Evolutionary conservation across 2,329 filamentous ascomycete genomes (phyloP).

Genomic region (Rutstroemia sp.): DNA sequence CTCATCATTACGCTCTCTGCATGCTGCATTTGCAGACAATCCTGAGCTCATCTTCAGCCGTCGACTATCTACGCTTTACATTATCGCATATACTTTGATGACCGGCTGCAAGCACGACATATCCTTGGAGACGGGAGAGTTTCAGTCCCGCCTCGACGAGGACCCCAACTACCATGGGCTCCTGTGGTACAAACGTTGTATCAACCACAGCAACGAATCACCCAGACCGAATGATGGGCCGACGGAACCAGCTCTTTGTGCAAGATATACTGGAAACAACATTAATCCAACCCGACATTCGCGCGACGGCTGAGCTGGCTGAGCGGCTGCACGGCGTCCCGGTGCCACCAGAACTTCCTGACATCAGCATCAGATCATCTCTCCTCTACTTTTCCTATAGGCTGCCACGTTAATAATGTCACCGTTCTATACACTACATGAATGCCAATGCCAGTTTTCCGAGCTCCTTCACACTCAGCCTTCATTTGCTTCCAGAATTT

Average conservation of each 20-base stretch:
- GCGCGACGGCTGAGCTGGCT: background rate
- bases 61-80: background rate
- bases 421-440: background rate
- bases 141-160: slow-evolving; percentile 2
- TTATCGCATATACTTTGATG: background rate
- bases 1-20: background rate
- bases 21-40: background rate
- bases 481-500: background rate
- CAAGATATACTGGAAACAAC: background rate
- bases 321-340: background rate
- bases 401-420: background rate
- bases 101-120: background rate
- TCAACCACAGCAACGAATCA: background rate
- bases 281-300: background rate
- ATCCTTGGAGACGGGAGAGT: slow-evolving; percentile 1
- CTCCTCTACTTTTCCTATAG: background rate
- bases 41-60: background rate
- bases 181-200: background rate
- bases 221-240: background rate
- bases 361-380: background rate
- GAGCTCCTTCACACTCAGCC: background rate
- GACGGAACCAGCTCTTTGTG: background rate
- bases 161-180: background rate
- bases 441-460: background rate
- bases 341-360: background rate